These are phyloP conservation scores for Camelina laxa DNA, from an alignment of 345 rosid genomes.

Conservation along the genomic window DNA sequence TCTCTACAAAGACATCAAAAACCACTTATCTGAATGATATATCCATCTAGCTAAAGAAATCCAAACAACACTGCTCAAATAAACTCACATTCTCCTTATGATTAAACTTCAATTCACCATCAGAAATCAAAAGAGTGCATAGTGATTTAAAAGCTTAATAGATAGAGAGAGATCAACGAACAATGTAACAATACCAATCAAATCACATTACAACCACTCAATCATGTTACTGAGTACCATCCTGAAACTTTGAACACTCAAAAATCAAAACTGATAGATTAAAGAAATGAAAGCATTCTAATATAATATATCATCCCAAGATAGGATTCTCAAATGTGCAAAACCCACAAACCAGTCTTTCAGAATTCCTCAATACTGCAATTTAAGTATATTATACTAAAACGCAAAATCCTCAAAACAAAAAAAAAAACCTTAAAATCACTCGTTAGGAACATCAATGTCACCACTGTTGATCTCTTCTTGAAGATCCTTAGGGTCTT, in stretches of 20 bases:
- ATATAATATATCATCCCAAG: slow-evolving; percentile 3
- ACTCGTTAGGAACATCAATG: slow-evolving; percentile 56
- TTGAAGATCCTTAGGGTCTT: slow-evolving; percentile 63
- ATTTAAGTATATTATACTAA: slow-evolving; percentile 10
- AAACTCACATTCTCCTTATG: background rate
- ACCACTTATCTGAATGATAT: background rate
- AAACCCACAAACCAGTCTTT: background rate
- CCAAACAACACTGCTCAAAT: background rate
- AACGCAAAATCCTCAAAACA: slow-evolving; percentile 31
- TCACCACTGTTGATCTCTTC: slow-evolving; percentile 58
- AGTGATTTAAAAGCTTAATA: background rate
- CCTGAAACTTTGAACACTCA: background rate
- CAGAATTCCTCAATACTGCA: slow-evolving; percentile 11
- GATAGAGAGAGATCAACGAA: background rate
- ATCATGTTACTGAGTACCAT: background rate
- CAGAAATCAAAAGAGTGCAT: slow-evolving; percentile 1
- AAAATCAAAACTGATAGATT: background rate
- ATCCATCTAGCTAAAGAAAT: background rate
- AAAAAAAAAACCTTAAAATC: slow-evolving; percentile 25
- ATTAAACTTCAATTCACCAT: background rate
- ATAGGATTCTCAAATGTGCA: slow-evolving; percentile 25
- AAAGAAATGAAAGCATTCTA: slow-evolving; percentile 12
- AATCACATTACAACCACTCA: background rate
- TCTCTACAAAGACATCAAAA: background rate
- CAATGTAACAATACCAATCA: background rate